These are phyloP conservation scores for Adenanthera pavonina DNA, from an alignment of 306 rosid genomes.

Conservation along the genomic window DNA sequence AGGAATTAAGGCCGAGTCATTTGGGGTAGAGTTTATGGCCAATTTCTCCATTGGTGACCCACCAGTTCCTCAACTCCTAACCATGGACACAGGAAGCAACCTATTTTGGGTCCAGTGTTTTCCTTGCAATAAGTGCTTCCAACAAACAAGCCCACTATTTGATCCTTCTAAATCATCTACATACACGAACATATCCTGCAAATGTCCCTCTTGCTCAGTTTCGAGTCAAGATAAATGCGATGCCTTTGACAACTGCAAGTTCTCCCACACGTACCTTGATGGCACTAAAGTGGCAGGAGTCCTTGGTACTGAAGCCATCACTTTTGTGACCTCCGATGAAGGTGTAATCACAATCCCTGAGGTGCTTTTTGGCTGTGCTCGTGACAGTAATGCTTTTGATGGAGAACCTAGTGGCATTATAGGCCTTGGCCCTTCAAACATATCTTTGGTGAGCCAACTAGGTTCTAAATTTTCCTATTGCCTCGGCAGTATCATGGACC, in stretches of 20 bases:
- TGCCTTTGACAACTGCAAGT: constrained; percentile 5
- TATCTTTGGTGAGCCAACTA: constrained; percentile 30
- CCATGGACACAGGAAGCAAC: constrained; percentile 36
- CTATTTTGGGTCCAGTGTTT: constrained; percentile 37
- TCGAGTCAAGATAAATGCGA: background rate
- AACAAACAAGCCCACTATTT: constrained; percentile 14
- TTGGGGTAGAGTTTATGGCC: background rate
- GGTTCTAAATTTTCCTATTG: constrained; percentile 40
- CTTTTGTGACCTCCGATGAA: constrained; percentile 17
- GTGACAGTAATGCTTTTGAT: background rate
- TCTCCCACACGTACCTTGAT: background rate
- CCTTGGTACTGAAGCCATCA: constrained; percentile 3
- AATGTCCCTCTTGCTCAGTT: background rate
- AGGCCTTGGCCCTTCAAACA: constrained; percentile 33
- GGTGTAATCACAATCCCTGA: background rate
- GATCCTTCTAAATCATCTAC: constrained; percentile 38
- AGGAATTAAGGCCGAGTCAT: background rate
- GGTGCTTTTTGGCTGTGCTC: constrained; percentile 23
- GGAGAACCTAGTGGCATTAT: constrained; percentile 29
- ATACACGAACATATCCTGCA: background rate
- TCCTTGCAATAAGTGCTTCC: constrained; percentile 36
- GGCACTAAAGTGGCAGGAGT: background rate
- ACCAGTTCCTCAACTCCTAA: constrained; percentile 28
- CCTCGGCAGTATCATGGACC: constrained; percentile 35
- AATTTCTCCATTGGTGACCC: constrained; percentile 37